A percentile compares a stretch with the other conserved stretches of the same genome.
phyloP scores from a whole-genome alignment of 1,139 yeast species.

The Magnusiomyces sp. region DNA sequence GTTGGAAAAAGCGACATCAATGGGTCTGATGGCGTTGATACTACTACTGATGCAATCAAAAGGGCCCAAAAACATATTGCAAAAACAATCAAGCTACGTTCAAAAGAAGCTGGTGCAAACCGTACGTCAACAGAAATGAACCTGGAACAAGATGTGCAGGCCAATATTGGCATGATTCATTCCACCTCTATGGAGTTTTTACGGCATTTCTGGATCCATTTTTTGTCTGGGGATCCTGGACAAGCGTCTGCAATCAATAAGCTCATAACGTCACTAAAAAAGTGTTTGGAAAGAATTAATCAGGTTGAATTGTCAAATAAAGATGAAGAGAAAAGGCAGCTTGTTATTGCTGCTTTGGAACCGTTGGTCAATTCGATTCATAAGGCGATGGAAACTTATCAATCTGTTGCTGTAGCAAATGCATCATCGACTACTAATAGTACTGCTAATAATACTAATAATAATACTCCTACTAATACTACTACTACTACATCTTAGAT shows the following conservation, averaged over 20 bases:
- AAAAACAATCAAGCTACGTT: constrained; percentile 18
- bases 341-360: constrained; percentile 11
- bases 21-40: background rate
- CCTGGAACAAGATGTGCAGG: constrained; percentile 18
- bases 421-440: background rate
- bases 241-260: constrained; percentile 41
- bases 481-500: background rate
- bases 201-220: constrained; percentile 62
- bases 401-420: constrained; percentile 9
- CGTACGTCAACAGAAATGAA: constrained; percentile 15
- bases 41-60: constrained; percentile 16
- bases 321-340: background rate
- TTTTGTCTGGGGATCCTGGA: constrained; percentile 48
- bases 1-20: constrained; percentile 13
- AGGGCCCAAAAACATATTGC: constrained; percentile 22
- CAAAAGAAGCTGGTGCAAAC: constrained; percentile 18
- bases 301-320: constrained; percentile 24
- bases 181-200: constrained; percentile 63
- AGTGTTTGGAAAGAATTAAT: constrained; percentile 40
- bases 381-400: constrained; percentile 12
- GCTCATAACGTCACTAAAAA: constrained; percentile 41
- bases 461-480: background rate
- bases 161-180: constrained; percentile 38
- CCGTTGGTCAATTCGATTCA: constrained; percentile 11
- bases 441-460: background rate